Percentiles rank a stretch among this genome's conserved stretches.
Evolutionary conservation across 73 alveolate species (phyloP).

Genomic region (Blepharisma stoltei): DNA sequence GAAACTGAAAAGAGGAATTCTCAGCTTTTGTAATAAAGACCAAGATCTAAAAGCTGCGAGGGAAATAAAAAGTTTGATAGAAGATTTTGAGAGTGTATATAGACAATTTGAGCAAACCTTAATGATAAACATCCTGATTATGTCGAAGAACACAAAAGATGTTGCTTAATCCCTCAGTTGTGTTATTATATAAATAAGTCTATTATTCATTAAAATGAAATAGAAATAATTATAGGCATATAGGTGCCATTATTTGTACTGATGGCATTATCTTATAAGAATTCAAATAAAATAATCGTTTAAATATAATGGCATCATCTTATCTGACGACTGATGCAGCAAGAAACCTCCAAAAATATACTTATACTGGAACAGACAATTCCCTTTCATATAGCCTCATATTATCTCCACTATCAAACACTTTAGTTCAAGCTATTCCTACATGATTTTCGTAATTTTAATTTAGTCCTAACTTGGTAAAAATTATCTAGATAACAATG

Average conservation of each 20-base stretch:
- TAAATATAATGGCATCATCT: not conserved
- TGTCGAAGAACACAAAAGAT: not conserved
- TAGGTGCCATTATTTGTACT: not conserved
- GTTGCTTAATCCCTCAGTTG: not conserved
- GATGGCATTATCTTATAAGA: too few species aligned
- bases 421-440: slow-evolving; percentile 26
- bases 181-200: too few species aligned
- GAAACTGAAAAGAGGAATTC: too few species aligned
- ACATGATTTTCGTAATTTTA: slow-evolving; percentile 34
- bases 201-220: too few species aligned
- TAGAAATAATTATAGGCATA: not conserved
- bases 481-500: not conserved
- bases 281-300: too few species aligned
- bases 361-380: slow-evolving; percentile 36
- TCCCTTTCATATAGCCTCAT: slow-evolving; percentile 33
- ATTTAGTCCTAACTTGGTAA: slow-evolving; percentile 12
- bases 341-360: slow-evolving; percentile 21
- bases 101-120: too few species aligned
- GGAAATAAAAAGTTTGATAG: too few species aligned
- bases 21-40: too few species aligned
- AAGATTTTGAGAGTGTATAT: too few species aligned
- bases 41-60: too few species aligned
- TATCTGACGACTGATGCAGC: not conserved
- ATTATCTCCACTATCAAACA: slow-evolving; percentile 36
- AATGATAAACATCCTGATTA: too few species aligned